phyloP scores from a whole-genome alignment of 2,329 filamentous ascomycete species.

The Neurospora sp. region DNA sequence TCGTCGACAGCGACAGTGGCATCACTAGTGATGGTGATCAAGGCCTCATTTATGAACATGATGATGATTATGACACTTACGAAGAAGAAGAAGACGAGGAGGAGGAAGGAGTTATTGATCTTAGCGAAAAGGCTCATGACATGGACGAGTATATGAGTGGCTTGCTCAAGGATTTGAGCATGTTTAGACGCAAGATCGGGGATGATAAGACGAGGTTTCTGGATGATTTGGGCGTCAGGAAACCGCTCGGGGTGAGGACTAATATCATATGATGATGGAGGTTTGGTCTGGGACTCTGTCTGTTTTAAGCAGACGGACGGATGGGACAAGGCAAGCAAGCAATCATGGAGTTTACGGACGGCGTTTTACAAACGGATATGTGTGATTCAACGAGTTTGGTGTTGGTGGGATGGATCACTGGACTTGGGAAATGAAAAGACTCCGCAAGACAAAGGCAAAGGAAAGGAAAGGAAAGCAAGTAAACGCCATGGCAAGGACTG shows the following conservation, averaged over 20 bases:
- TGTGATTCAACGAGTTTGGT: not conserved
- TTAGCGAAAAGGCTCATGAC: constrained; percentile 45
- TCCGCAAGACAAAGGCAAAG: not conserved
- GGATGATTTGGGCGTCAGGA: constrained; percentile 49
- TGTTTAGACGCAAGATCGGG: constrained; percentile 78
- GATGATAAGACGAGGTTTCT: constrained; percentile 69
- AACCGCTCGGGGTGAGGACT: constrained; percentile 34
- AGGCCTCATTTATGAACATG: constrained; percentile 17
- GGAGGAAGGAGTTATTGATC: constrained; percentile 22
- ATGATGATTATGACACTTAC: constrained; percentile 21
- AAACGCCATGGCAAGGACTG: not conserved
- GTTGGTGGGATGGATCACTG: not conserved
- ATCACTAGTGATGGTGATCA: not conserved
- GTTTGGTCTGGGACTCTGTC: not conserved
- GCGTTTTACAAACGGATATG: not conserved
- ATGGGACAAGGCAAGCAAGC: not conserved
- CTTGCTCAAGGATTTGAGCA: constrained; percentile 65
- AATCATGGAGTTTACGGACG: not conserved
- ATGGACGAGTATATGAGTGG: constrained; percentile 80
- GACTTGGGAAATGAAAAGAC: not conserved
- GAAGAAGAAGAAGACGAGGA: constrained; percentile 51
- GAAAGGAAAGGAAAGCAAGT: not conserved
- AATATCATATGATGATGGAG: constrained; percentile 26
- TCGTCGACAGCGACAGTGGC: constrained; percentile 11
- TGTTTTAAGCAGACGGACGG: not conserved